These are phyloP conservation scores for Elongisporangium senticosum DNA, from an alignment of 352 stramenopile genomes.

Conservation along the genomic window DNA sequence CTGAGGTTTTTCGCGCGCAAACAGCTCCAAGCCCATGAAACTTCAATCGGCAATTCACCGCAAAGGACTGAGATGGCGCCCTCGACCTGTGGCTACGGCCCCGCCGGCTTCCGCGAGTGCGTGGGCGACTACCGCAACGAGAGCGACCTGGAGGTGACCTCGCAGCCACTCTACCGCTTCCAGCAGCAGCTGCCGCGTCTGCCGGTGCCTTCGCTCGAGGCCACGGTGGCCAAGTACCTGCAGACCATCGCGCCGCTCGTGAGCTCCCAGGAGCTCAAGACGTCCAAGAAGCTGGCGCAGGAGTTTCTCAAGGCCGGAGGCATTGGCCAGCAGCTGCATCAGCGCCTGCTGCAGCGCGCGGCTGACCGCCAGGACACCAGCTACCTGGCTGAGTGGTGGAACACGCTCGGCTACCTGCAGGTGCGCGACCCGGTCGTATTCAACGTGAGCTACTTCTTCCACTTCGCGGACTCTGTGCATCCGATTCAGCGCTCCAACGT, in stretches of 20 bases:
- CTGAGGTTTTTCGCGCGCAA: neutral
- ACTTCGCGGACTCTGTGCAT: slow-evolving; percentile 65
- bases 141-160: slow-evolving; percentile 49
- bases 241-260: slow-evolving; percentile 84
- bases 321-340: slow-evolving; percentile 75
- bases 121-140: slow-evolving; percentile 86
- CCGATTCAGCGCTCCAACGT: slow-evolving; percentile 53
- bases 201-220: slow-evolving; percentile 85
- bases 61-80: neutral
- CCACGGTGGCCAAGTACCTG: slow-evolving; percentile 90
- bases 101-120: slow-evolving; percentile 93
- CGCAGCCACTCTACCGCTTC: slow-evolving; percentile 65
- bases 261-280: slow-evolving; percentile 61
- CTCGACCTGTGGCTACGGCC: slow-evolving; percentile 23
- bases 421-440: slow-evolving; percentile 80
- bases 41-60: neutral
- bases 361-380: slow-evolving; percentile 56
- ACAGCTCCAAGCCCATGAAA: neutral
- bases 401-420: slow-evolving; percentile 68
- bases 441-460: slow-evolving; percentile 90
- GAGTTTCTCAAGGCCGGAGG: slow-evolving; percentile 56
- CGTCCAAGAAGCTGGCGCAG: slow-evolving; percentile 54
- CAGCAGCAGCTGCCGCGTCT: slow-evolving; percentile 86
- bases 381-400: slow-evolving; percentile 77
- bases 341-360: slow-evolving; percentile 51